Percentiles rank a stretch among this genome's conserved stretches.
Evolutionary conservation across 345 rosid species (phyloP).

Genomic region (Tarenaya hassleriana): DNA sequence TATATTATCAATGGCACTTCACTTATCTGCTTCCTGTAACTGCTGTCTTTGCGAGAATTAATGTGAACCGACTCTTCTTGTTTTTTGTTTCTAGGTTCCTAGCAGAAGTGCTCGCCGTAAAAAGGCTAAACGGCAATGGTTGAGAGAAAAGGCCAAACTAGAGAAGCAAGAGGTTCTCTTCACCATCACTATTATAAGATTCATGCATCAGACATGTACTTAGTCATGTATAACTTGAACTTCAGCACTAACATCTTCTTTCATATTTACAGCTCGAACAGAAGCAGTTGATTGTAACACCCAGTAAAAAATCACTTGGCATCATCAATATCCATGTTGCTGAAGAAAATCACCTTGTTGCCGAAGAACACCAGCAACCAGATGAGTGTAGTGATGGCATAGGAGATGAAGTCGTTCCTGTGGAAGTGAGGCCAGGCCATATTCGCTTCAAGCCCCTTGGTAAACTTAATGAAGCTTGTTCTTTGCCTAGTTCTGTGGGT

Average conservation of each 20-base stretch:
- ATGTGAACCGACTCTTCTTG: constrained; percentile 23
- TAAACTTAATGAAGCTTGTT: constrained; percentile 23
- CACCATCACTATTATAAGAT: constrained; percentile 14
- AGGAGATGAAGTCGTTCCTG: constrained; percentile 53
- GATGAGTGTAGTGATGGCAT: constrained; percentile 26
- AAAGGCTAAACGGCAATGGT: constrained; percentile 72
- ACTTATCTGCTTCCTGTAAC: constrained; percentile 8
- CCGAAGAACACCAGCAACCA: constrained; percentile 25
- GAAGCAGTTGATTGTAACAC: constrained; percentile 32
- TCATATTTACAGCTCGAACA: constrained; percentile 37
- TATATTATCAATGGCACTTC: no score
- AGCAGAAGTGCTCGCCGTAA: constrained; percentile 95
- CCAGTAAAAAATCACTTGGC: constrained; percentile 33
- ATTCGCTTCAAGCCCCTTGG: constrained; percentile 70
- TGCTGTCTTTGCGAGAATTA: constrained; percentile 13
- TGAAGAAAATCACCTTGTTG: constrained; percentile 26
- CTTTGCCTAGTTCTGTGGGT: not conserved
- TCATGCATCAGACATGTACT: constrained; percentile 7
- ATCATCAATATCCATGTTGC: constrained; percentile 25
- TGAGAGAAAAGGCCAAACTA: constrained; percentile 54
- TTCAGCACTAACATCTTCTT: constrained; percentile 2
- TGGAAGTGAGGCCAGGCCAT: constrained; percentile 87
- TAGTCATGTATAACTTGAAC: constrained; percentile 7
- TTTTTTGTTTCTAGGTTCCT: constrained; percentile 41
- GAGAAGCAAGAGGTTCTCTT: constrained; percentile 57